Conservation (phyloP, 2,329 filamentous ascomycete species). For the Diaporthe aspalathi region DNA sequence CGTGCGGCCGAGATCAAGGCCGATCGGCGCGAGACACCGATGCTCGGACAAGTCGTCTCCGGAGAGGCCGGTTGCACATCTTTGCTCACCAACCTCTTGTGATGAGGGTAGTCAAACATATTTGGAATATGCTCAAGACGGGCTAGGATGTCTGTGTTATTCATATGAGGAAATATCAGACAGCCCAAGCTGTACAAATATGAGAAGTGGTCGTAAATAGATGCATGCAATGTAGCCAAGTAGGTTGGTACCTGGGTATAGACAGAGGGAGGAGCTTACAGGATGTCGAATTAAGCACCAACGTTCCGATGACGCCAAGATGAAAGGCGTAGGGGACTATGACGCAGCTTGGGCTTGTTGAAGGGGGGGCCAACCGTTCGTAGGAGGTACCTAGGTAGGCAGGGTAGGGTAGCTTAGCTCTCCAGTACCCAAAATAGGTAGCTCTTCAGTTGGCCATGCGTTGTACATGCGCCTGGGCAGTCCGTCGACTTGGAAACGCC, state of each 20-base stretch:
- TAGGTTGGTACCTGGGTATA: background rate
- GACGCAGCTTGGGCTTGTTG: constrained; percentile 3
- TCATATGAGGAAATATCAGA: background rate
- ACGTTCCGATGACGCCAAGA: constrained; percentile 27
- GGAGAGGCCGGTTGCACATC: background rate
- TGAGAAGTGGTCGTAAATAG: background rate
- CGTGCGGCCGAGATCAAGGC: constrained; percentile 23
- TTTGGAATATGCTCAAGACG: background rate
- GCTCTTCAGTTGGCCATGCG: constrained; percentile 21
- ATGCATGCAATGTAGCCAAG: no score
- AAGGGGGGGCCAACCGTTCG: background rate
- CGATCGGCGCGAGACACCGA: constrained; percentile 29
- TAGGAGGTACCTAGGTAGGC: no score
- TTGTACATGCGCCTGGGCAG: background rate
- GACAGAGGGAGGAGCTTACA: no score
- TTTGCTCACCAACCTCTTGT: background rate
- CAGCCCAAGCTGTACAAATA: background rate
- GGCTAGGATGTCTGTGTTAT: background rate
- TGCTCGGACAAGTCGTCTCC: background rate
- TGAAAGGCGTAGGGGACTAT: constrained; percentile 6
- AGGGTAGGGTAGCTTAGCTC: no score
- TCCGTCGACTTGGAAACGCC: background rate
- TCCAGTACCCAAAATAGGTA: background rate
- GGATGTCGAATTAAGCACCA: constrained; percentile 21
- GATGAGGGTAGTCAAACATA: background rate